Conservation (phyloP, 495 filamentous ascomycete genomes). For the Rostrohypoxylon terebratum region DNA sequence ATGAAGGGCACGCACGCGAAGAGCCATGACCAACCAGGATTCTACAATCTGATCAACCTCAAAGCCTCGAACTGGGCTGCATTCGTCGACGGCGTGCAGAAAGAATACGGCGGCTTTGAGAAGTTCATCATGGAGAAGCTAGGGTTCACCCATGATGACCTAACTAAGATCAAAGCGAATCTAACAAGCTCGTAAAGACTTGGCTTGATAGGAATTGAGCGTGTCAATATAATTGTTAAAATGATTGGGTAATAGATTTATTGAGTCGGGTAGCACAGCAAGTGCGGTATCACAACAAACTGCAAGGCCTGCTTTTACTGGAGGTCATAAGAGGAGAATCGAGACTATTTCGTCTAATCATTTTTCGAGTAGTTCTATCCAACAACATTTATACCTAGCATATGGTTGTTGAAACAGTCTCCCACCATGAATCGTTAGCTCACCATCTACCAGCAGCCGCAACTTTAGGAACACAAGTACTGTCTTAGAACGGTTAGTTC, state of each 20-base stretch:
- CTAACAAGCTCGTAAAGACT: constrained; percentile 41
- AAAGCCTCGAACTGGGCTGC: constrained; percentile 53
- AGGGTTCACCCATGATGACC: constrained; percentile 56
- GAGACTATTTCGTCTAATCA: not conserved
- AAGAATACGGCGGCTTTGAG: constrained; percentile 58
- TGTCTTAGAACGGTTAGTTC: not conserved
- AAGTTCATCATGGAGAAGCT: constrained; percentile 54
- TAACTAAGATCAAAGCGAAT: constrained; percentile 57
- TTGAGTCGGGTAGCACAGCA: not conserved
- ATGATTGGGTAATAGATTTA: not conserved
- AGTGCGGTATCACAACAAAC: not conserved
- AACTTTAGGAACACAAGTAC: not conserved
- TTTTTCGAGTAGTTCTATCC: not conserved
- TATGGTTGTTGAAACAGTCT: not conserved
- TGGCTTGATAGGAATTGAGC: not conserved
- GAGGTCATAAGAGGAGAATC: not conserved
- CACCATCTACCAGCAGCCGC: not conserved
- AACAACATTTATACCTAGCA: not conserved
- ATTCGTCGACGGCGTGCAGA: constrained; percentile 52
- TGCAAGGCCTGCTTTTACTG: not conserved
- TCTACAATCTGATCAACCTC: constrained; percentile 56
- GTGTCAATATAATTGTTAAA: not conserved
- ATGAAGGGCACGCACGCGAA: constrained; percentile 47
- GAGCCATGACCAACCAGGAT: constrained; percentile 52
- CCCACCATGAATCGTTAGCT: not conserved